phyloP scores from a whole-genome alignment of 306 rosid genomes.

The Prosopis cineraria region DNA sequence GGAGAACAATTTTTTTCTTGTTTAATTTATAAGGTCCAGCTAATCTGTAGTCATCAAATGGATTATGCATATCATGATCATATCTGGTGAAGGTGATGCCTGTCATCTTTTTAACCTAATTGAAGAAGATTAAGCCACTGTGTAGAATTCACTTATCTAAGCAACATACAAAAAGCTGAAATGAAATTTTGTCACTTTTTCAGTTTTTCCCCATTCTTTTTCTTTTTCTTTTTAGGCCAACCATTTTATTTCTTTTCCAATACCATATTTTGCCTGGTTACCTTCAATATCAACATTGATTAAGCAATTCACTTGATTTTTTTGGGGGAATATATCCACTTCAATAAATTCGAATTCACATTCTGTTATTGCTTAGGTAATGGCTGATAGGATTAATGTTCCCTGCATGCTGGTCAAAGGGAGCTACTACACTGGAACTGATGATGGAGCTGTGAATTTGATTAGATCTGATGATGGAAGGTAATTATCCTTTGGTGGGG shows the following conservation, averaged over 20 bases:
- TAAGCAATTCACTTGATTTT: constrained; percentile 4
- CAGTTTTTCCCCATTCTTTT: background rate
- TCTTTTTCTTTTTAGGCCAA: background rate
- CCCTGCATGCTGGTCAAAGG: constrained; percentile 98
- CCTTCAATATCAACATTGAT: constrained; percentile 15
- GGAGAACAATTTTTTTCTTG: background rate
- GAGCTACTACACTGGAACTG: constrained; percentile 98
- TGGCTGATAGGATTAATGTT: constrained; percentile 90
- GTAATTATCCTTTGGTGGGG: constrained; percentile 46
- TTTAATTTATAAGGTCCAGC: constrained; percentile 1
- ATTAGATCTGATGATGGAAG: constrained; percentile 88
- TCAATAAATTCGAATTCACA: constrained; percentile 37
- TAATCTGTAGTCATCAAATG: constrained; percentile 4
- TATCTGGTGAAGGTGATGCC: background rate
- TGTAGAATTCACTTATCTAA: constrained; percentile 2
- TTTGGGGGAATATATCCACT: background rate
- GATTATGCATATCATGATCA: background rate
- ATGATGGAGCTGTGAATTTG: constrained; percentile 95
- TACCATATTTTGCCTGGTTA: constrained; percentile 8
- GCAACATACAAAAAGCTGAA: constrained; percentile 2
- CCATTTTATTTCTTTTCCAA: background rate
- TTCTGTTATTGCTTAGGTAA: constrained; percentile 66
- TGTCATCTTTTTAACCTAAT: background rate
- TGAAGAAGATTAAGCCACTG: background rate
- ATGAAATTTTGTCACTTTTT: background rate